Evolutionary conservation across 1,284 basidiomycete genomes (phyloP), one percentile per base, ranked within the genome.

Genomic region (Ustilago loliicola): DNA sequence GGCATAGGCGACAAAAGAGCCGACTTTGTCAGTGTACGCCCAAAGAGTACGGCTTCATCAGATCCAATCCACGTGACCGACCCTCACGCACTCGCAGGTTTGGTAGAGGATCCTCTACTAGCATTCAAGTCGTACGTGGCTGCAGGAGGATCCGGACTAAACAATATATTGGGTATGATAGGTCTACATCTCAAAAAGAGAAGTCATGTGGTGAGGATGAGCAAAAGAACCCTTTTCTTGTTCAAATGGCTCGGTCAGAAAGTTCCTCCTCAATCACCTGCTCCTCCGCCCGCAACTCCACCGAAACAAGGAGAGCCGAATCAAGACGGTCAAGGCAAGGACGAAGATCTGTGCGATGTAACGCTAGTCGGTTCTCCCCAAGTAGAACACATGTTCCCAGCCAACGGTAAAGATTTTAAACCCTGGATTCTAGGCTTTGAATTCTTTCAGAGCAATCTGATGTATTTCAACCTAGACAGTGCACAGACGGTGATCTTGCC

Each of bases 361-460:
- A 34, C 58, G 0, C 21, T 77, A 9, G 47, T 72, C 15, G 74
- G 74, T 7, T 68, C 57, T 30, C 56, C 61, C 1, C 53, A 66
- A 30, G 69, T 77, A 7, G 74, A 77, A 17, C 11, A 38, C 0
- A 77, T 77, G 74, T 72, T 72, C 36, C 68, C 65, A 2, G 38
- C 54, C 17, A 68, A 57, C 40, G 52, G 48, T 9, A 53, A 54
- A 29, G 42, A 70, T n/a, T 38, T 67, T 27, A 72, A 77, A 29
- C 51, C 68, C 6, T 77, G 69, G 69, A 69, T 77, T 45, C 13
- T 72, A 0, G 74, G 74, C 9, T 21, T 58, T 17, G 66, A 77
- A 27, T 77, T 72, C 38, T 77, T 77, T 45, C 66, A 72, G n/a
- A 45, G 57, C 5, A 76, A 76, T 23, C 30, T 77, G 32, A 62